Evolutionary conservation across 352 stramenopile genomes (phyloP).

Genomic region (Phytophthora sansomeana): DNA sequence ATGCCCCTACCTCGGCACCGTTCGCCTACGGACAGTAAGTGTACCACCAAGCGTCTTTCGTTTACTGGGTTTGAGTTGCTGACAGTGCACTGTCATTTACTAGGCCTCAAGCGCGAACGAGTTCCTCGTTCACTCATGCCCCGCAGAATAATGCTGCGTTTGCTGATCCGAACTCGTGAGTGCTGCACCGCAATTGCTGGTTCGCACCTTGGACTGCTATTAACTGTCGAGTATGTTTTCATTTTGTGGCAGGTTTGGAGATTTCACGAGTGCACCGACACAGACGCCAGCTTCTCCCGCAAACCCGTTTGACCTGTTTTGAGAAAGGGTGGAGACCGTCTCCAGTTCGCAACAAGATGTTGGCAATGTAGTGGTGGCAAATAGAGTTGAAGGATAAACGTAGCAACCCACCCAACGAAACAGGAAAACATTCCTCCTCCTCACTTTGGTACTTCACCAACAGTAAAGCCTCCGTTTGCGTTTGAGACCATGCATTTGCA

Average conservation of each 20-base stretch:
- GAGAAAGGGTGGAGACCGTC: conserved; percentile 25
- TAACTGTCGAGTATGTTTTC: conserved; percentile 16
- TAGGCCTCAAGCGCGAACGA: conserved; percentile 28
- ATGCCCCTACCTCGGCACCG: conserved; percentile 37
- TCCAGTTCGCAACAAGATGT: conserved; percentile 22
- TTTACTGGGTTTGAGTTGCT: conserved; percentile 11
- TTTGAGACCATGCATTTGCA: background rate
- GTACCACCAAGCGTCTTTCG: background rate
- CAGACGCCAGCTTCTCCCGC: conserved; percentile 48
- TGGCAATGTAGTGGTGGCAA: conserved; percentile 19
- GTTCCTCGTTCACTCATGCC: conserved; percentile 50
- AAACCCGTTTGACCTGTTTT: conserved; percentile 91
- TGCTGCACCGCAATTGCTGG: background rate
- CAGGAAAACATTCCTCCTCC: background rate
- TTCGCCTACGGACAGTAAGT: conserved; percentile 53
- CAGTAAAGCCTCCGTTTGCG: background rate
- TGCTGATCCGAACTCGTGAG: conserved; percentile 58
- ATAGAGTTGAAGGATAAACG: conserved; percentile 43
- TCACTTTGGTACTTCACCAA: no score
- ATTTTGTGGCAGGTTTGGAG: conserved; percentile 51
- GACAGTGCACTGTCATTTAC: conserved; percentile 14
- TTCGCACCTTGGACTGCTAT: background rate
- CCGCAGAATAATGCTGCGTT: conserved; percentile 42
- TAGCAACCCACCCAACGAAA: conserved; percentile 8
- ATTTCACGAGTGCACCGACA: conserved; percentile 50